Base-by-base conservation (phyloP, 2,329 filamentous ascomycete genomes). In the Diaporthe sp. region DNA sequence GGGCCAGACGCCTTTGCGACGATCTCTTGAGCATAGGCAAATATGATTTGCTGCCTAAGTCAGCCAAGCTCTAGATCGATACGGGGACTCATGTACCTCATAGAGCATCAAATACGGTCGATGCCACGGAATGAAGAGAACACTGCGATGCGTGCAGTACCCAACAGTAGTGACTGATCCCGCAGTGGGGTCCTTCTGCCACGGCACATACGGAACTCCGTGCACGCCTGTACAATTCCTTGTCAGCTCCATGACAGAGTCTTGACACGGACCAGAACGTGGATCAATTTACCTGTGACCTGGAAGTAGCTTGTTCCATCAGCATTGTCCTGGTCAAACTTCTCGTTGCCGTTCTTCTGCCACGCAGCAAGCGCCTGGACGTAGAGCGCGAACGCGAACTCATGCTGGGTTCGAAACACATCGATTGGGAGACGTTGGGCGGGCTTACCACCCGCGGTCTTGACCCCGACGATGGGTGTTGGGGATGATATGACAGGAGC, bases 401-500 rank as follows among this genome's bases (percentile, higher is more conserved):
- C 42, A 31, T 53, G 39, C 25, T 73, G 22, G 4, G 28, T 67
- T 19, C 49, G 57, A 31, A 73, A 67, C n/a, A 73, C 44, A 25
- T 73, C 71, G 5, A 73, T 57, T 3, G 58, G 71, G 7, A 73
- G 44, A 46, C 71, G 58, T 17, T 61, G 57, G 17, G 53, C 58
- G 8, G 46, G 60, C 17, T 49, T 51, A 3, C 61, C 44, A n/a
- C 44, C 68, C 0, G 37, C 68, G 13, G 31, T 42, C 22, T 44
- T 46, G 2, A 58, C 49, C 12, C 68, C 60, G 31, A 46, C 28
- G 60, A 57, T 70, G 19, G 61, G 37, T 10, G 31, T 37, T 28
- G 39, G 28, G 10, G 75, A 72, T 22, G 31, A 53, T 46, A 75
- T 75, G 28, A 79, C 78, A 51, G 79, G 79, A 10, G 79, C 77